Evolutionary conservation across 2,329 filamentous ascomycete genomes (phyloP).

Genomic region (Sporothrix globosa): DNA sequence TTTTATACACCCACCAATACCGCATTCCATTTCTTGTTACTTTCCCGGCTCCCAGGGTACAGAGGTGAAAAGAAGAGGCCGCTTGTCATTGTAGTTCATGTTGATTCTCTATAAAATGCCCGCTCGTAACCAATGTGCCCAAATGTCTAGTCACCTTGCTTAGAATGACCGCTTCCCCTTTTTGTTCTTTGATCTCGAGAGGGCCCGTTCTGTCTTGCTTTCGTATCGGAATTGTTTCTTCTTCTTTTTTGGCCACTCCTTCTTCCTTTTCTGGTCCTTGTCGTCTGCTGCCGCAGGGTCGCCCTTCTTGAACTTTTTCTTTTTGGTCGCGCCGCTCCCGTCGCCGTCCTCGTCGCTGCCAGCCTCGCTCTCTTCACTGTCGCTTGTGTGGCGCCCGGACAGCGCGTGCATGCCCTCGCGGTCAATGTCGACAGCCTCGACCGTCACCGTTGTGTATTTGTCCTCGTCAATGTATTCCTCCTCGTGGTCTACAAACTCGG

Average conservation of each 20-base stretch:
- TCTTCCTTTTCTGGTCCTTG: slow-evolving; percentile 47
- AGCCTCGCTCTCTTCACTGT: slow-evolving; percentile 38
- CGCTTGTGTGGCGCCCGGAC: slow-evolving; percentile 41
- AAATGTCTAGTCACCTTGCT: neutral
- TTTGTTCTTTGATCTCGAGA: slow-evolving; percentile 71
- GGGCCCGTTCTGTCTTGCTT: slow-evolving; percentile 79
- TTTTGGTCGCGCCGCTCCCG: slow-evolving; percentile 43
- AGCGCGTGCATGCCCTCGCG: slow-evolving; percentile 70
- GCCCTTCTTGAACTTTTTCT: slow-evolving; percentile 39
- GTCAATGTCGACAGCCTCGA: slow-evolving; percentile 83
- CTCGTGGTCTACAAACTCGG: slow-evolving; percentile 70
- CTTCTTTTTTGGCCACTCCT: slow-evolving; percentile 63
- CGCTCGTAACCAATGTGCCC: neutral
- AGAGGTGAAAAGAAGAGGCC: slow-evolving; percentile 2
- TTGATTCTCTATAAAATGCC: neutral
- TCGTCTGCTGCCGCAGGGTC: slow-evolving; percentile 42
- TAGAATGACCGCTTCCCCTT: slow-evolving; percentile 38
- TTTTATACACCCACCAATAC: slow-evolving; percentile 31
- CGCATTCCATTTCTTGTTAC: slow-evolving; percentile 31
- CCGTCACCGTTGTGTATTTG: slow-evolving; percentile 90
- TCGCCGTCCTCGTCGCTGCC: slow-evolving; percentile 46
- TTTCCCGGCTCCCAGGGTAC: neutral
- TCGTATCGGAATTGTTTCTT: slow-evolving; percentile 95
- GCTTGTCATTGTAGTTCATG: slow-evolving; percentile 19
- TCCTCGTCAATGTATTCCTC: slow-evolving; percentile 97